These are phyloP conservation scores for Gossypium davidsonii DNA, from an alignment of 441 rosid species.

Conservation along the genomic window DNA sequence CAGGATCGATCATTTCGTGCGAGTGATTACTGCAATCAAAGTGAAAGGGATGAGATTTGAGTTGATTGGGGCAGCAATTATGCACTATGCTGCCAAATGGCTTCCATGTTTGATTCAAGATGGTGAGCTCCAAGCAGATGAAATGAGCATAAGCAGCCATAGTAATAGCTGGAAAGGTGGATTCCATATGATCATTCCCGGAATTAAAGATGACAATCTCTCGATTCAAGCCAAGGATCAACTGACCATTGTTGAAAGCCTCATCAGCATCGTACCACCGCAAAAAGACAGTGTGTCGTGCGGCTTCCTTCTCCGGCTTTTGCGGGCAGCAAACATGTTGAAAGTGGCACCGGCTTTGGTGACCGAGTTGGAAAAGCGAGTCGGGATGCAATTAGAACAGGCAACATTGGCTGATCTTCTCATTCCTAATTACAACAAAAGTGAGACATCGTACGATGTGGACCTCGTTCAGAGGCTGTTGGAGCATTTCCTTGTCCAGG, in stretches of 20 bases:
- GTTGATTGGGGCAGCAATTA: slow-evolving; percentile 68
- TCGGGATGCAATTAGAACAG: slow-evolving; percentile 93
- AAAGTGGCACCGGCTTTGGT: slow-evolving; percentile 82
- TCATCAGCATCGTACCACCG: slow-evolving; percentile 83
- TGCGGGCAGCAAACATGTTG: slow-evolving; percentile 68
- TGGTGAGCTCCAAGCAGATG: slow-evolving; percentile 40
- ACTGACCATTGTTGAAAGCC: slow-evolving; percentile 77
- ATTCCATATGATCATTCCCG: slow-evolving; percentile 67
- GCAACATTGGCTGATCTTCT: slow-evolving; percentile 76
- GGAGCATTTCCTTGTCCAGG: slow-evolving; percentile 91
- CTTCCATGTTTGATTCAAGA: slow-evolving; percentile 65
- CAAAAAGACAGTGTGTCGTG: slow-evolving; percentile 81
- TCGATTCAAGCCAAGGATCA: slow-evolving; percentile 64
- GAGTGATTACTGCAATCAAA: slow-evolving; percentile 85
- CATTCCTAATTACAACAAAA: slow-evolving; percentile 48
- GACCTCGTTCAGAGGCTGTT: slow-evolving; percentile 83
- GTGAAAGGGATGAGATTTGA: slow-evolving; percentile 92
- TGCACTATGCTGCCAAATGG: slow-evolving; percentile 87
- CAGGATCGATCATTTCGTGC: slow-evolving; percentile 84
- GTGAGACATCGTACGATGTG: slow-evolving; percentile 67
- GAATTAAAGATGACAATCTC: slow-evolving; percentile 48
- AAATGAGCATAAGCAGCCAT: slow-evolving; percentile 51
- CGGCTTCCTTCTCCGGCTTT: slow-evolving; percentile 77
- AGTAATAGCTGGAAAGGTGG: slow-evolving; percentile 78
- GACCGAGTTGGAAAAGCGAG: slow-evolving; percentile 82